Evolutionary conservation across 176 grass and related monocot species (phyloP).

Genomic region (Aegilops umbellulata): DNA sequence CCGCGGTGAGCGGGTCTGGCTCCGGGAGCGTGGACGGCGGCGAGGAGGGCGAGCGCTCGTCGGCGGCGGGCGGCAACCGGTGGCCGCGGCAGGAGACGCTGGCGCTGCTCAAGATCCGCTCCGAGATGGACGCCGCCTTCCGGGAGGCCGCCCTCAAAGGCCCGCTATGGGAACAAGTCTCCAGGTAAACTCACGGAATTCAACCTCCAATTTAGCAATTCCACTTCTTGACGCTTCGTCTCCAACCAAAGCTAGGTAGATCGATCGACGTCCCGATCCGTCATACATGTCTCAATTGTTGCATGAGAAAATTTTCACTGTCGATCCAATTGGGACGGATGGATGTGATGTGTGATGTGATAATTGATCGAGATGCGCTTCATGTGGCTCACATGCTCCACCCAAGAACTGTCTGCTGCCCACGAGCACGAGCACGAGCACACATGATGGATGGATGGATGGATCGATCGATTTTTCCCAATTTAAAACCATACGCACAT

Average conservation of each 20-base stretch:
- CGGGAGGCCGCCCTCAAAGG: constrained; percentile 72
- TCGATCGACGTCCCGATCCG: background rate
- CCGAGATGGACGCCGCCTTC: constrained; percentile 77
- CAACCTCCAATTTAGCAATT: background rate
- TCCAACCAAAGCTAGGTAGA: background rate
- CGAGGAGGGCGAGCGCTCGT: constrained; percentile 44
- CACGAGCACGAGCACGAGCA: background rate
- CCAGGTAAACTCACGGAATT: constrained; percentile 42
- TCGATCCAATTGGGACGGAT: background rate
- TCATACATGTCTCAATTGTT: background rate
- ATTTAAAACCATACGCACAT: constrained; percentile 51
- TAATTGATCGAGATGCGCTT: background rate
- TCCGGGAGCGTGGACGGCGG: constrained; percentile 40
- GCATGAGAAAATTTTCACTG: constrained; percentile 20
- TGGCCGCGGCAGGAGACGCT: constrained; percentile 92
- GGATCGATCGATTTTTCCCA: constrained; percentile 14
- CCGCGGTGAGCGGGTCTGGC: background rate
- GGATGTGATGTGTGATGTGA: background rate
- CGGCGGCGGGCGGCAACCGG: constrained; percentile 42
- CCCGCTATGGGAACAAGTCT: constrained; percentile 84
- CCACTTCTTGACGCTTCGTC: background rate
- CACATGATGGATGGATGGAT: background rate
- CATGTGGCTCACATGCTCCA: background rate
- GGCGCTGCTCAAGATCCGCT: constrained; percentile 77
- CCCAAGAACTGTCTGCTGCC: background rate